Base-by-base conservation (phyloP, 106 monocot genomes). In the Acanthochlamys bracteata region DNA sequence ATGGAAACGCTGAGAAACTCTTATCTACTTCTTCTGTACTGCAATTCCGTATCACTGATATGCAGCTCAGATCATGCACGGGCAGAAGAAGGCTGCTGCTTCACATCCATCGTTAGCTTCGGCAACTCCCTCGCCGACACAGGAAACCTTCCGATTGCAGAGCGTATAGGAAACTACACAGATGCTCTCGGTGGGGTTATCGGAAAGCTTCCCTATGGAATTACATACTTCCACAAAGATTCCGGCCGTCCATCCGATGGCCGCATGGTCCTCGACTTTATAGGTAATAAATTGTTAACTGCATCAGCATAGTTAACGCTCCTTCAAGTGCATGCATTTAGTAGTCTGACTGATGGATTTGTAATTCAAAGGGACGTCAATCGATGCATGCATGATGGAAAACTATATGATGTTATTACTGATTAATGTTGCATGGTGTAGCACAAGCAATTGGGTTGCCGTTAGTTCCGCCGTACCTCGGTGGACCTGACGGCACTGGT, bases 111-210 rank as follows among this genome's bases (percentile, higher is more conserved):
- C 51, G 74, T 77, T 20, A 70, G 69, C 80, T 77, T 84, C 45
- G 84, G 84, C 3, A 80, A 84, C 73, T 84, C 84, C 7, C 47
- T 74, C 2, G 62, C 77, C 13, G 84, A 84, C 71, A 84, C 73
- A 55, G 80, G 84, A 21, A 84, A 84, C 61, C 19, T 65, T 2
- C 54, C 64, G 26, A 20, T 23, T 53, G 42, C 17, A 20, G 20
- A 27, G 20, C 59, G 19, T 25, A 24, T 24, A 16, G 9, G 17
- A 12, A 49, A 49, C 49, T 17, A 17, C 12, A 14, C 49, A 4
- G 33, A 33, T 33, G 33, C n/a, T 51, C n/a, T 19, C 10, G 51
- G 4, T 7, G 10, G 4, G 4, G 41, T 15, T 11, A 39, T 24
- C 45, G 24, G 25, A 41, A 19, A 14, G n/a, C 59, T 47, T 22